Evolutionary conservation across 2,329 filamentous ascomycete species (phyloP).

Genomic region (Xenosphaeropsis pyriputrescens): DNA sequence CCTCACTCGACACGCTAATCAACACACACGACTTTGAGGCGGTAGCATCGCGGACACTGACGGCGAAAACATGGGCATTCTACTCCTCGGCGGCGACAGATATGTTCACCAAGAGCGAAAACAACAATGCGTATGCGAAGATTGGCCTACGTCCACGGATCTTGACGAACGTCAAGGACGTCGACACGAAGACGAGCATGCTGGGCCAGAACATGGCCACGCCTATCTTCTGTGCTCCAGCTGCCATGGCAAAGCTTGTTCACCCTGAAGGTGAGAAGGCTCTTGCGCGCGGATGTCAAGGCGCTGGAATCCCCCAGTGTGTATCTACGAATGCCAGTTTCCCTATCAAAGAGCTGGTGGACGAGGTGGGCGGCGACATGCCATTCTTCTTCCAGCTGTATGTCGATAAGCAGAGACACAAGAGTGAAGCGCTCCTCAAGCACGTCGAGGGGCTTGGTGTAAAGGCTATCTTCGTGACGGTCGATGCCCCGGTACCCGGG

Average conservation of each 20-base stretch:
- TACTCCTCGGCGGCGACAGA: constrained; percentile 57
- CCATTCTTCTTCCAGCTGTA: constrained; percentile 44
- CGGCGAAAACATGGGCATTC: constrained; percentile 55
- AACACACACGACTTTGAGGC: constrained; percentile 45
- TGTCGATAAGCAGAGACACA: constrained; percentile 37
- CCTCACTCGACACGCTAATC: constrained; percentile 36
- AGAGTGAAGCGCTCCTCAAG: constrained; percentile 32
- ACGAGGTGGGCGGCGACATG: constrained; percentile 14
- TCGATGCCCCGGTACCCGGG: constrained; percentile 40
- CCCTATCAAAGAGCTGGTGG: constrained; percentile 35
- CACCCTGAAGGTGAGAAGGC: constrained; percentile 50
- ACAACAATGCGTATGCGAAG: constrained; percentile 34
- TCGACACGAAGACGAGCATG: constrained; percentile 35
- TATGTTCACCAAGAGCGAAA: constrained; percentile 43
- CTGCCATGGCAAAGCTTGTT: constrained; percentile 47
- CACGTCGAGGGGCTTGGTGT: constrained; percentile 29
- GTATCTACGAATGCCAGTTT: constrained; percentile 48
- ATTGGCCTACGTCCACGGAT: constrained; percentile 46
- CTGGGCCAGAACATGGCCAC: constrained; percentile 34
- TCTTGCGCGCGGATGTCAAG: constrained; percentile 35
- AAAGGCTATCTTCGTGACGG: constrained; percentile 40
- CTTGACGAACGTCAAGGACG: constrained; percentile 36
- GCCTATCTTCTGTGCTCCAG: constrained; percentile 49
- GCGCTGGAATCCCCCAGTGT: constrained; percentile 38
- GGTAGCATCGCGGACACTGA: constrained; percentile 37